Conservation (phyloP, 805 yeast genomes). For the Candida nonsorbophila region DNA sequence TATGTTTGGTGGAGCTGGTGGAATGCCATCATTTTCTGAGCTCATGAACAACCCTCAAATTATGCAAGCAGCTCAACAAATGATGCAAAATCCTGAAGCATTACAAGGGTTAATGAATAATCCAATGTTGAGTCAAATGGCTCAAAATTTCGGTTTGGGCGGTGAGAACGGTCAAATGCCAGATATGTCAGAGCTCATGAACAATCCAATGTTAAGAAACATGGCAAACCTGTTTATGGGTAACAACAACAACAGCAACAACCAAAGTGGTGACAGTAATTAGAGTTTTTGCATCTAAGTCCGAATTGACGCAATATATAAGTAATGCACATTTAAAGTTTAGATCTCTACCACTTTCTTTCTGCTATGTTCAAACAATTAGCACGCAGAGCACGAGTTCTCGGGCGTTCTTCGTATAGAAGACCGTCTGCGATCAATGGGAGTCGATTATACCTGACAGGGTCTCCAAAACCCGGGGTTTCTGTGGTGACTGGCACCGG, state of each 20-base stretch:
- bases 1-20: slow-evolving; percentile 69
- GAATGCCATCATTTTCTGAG: slow-evolving; percentile 62
- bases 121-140: slow-evolving; percentile 82
- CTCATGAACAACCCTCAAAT: slow-evolving; percentile 88
- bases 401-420: too few species aligned
- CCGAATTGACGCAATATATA: too few species aligned
- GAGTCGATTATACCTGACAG: too few species aligned
- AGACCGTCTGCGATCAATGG: too few species aligned
- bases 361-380: too few species aligned
- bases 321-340: too few species aligned
- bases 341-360: too few species aligned
- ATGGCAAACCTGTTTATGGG: slow-evolving; percentile 72
- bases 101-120: slow-evolving; percentile 69
- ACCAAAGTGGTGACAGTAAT: background rate
- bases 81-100: slow-evolving; percentile 74
- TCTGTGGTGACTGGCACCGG: too few species aligned
- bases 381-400: too few species aligned
- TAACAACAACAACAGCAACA: slow-evolving; percentile 17
- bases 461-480: too few species aligned
- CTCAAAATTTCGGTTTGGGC: slow-evolving; percentile 67
- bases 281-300: too few species aligned
- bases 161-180: slow-evolving; percentile 48
- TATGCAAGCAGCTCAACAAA: slow-evolving; percentile 44
- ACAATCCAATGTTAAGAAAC: slow-evolving; percentile 71
- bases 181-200: slow-evolving; percentile 65